phyloP scores from a whole-genome alignment of 139 green algal genomes.

The Chlorella sp. region DNA sequence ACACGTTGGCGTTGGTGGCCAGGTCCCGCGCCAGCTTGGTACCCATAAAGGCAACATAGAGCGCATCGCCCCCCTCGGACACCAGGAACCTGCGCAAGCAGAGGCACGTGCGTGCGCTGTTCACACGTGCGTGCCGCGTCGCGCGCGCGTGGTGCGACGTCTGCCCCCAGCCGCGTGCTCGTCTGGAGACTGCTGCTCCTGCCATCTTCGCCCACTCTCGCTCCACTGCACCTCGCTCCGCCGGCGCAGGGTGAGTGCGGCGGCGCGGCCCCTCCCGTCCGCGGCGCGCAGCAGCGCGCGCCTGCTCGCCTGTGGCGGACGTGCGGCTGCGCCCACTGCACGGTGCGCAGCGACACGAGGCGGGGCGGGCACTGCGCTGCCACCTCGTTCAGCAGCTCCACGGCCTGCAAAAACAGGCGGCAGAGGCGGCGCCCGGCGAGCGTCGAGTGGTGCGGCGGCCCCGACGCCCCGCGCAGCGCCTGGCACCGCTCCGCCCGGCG shows the following conservation, averaged over 20 bases:
- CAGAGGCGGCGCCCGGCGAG: no score
- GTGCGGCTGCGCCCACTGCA: slow-evolving; percentile 29
- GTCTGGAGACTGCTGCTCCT: neutral
- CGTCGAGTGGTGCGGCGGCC: no score
- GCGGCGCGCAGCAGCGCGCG: neutral
- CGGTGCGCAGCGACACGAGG: slow-evolving; percentile 21
- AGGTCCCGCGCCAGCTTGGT: slow-evolving; percentile 38
- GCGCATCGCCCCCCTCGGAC: slow-evolving; percentile 9
- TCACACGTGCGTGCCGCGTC: neutral
- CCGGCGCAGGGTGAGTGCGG: neutral
- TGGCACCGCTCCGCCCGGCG: no score
- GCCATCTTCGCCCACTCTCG: neutral
- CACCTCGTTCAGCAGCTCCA: slow-evolving; percentile 11
- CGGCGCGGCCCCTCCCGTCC: neutral
- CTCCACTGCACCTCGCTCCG: neutral
- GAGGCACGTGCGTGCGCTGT: neutral
- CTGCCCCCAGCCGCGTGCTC: neutral
- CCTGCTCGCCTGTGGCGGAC: slow-evolving; percentile 28
- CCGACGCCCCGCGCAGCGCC: no score
- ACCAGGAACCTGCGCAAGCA: slow-evolving; percentile 28
- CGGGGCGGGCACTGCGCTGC: slow-evolving; percentile 21
- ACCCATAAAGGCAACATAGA: slow-evolving; percentile 45
- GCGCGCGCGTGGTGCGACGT: neutral
- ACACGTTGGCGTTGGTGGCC: slow-evolving; percentile 19
- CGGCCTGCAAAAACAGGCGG: no score